Evolutionary conservation across 768 basidiomycete genomes (phyloP), one percentile per base, ranked within the genome.

Genomic region (Leccinum rimulosum): DNA sequence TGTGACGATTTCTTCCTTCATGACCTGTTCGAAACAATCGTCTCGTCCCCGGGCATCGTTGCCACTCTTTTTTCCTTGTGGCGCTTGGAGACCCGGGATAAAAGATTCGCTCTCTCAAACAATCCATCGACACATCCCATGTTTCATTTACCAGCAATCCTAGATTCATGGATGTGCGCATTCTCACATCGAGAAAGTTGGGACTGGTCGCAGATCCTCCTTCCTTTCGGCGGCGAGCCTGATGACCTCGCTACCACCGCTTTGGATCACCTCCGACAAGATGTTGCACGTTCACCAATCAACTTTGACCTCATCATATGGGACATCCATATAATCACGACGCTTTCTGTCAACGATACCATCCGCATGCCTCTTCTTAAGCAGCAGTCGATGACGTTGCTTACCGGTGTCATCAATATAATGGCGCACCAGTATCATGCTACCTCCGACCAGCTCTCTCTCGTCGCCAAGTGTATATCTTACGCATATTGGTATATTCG

Each of bases 401-500:
- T 72, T 3, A 49, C 68, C 17, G 50, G 33, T 35, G 58, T 70
- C 51, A 36, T 73, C 25, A 25, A n/a, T 10, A 52, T 51, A 14
- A 25, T 72, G 60, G 61, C 64, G 27, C 52, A 28, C 40, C 56
- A 30, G 35, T 59, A 60, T 40, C 28, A 10, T n/a, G 9, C 60
- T 17, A 49, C 35, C 17, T 43, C 49, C 25, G 11, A 61, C 14
- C 56, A 47, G 8, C 64, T 17, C 17, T 1, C 45, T 14, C 47
- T 68, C 52, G 49, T 68, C 27, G 68, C 72, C 27, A 72, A 66
- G 43, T 62, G 57, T 33, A 57, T 72, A 50, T 73, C 72, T 4
- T 70, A 66, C 35, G 68, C 62, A 12, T 72, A 70, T 25, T 72
- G 72, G 70, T 68, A 70, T 35, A 66, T 71, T 47, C 72, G 71